phyloP scores from a whole-genome alignment of 495 filamentous ascomycete species.

The Pyronema omphalodes region DNA sequence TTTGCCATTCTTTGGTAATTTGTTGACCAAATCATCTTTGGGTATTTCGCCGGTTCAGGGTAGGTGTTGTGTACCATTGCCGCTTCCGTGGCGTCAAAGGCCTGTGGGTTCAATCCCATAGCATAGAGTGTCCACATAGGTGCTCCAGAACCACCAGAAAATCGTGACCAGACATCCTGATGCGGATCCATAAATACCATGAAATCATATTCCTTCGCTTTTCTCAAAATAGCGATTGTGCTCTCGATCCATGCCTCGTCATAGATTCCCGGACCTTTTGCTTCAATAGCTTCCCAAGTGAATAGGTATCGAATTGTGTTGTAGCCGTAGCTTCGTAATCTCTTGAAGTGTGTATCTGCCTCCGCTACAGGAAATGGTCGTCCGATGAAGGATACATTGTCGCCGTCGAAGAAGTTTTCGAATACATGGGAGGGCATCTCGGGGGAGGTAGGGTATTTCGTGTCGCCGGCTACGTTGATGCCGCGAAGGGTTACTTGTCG shows the following conservation, averaged over 20 bases:
- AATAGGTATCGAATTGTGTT: slow-evolving; percentile 93
- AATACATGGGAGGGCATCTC: slow-evolving; percentile 60
- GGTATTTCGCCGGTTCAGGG: slow-evolving; percentile 68
- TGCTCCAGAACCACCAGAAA: slow-evolving; percentile 84
- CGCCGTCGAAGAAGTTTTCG: slow-evolving; percentile 78
- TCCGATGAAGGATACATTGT: slow-evolving; percentile 74
- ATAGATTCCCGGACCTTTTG: slow-evolving; percentile 79
- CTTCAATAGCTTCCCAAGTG: slow-evolving; percentile 98
- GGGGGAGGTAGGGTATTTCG: slow-evolving; percentile 55
- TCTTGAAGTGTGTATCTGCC: slow-evolving; percentile 71
- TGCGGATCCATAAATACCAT: slow-evolving; percentile 96
- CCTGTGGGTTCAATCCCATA: slow-evolving; percentile 67
- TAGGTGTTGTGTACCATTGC: slow-evolving; percentile 90
- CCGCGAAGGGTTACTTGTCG: slow-evolving; percentile 51
- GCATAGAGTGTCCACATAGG: slow-evolving; percentile 97
- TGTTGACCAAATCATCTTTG: slow-evolving; percentile 98
- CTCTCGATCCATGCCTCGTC: slow-evolving; percentile 87
- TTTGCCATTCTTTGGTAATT: slow-evolving; percentile 68
- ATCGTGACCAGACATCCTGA: slow-evolving; percentile 94
- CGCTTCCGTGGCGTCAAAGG: slow-evolving; percentile 72
- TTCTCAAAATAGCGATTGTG: slow-evolving; percentile 65
- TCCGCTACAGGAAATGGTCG: slow-evolving; percentile 70
- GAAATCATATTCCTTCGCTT: slow-evolving; percentile 79
- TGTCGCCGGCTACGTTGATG: slow-evolving; percentile 51
- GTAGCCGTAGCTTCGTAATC: slow-evolving; percentile 74